Evolutionary conservation across 306 rosid genomes (phyloP).

Genomic region (Rosa persica): DNA sequence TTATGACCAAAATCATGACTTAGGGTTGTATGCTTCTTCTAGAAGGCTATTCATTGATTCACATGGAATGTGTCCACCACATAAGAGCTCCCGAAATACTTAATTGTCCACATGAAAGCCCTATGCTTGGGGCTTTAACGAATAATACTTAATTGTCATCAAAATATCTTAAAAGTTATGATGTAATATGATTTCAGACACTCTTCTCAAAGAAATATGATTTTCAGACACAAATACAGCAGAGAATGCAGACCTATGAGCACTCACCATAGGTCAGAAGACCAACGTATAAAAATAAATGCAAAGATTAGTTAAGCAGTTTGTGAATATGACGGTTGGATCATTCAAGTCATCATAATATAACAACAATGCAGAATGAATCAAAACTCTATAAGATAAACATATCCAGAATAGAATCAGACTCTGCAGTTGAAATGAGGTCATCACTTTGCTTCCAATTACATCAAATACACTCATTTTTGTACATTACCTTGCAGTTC

Average conservation of each 20-base stretch:
- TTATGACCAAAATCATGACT: neutral
- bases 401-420: conserved; percentile 2
- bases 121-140: neutral
- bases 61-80: neutral
- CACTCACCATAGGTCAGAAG: neutral
- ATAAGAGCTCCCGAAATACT: neutral
- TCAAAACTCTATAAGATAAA: neutral
- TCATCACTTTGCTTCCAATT: neutral
- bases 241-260: conserved; percentile 2
- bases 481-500: conserved; percentile 87
- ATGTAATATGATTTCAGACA: conserved; percentile 2
- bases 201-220: neutral
- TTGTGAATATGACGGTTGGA: neutral
- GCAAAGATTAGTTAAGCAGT: neutral
- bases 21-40: neutral
- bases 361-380: neutral
- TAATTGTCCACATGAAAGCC: neutral
- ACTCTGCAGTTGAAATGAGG: neutral
- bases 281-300: neutral
- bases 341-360: neutral
- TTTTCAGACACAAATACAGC: conserved; percentile 3
- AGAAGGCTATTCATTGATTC: neutral
- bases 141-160: neutral
- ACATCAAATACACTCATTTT: conserved; percentile 1
- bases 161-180: neutral